Evolutionary conservation across 768 basidiomycete species (phyloP).

Genomic region (Lactifluus hygrophoroides): DNA sequence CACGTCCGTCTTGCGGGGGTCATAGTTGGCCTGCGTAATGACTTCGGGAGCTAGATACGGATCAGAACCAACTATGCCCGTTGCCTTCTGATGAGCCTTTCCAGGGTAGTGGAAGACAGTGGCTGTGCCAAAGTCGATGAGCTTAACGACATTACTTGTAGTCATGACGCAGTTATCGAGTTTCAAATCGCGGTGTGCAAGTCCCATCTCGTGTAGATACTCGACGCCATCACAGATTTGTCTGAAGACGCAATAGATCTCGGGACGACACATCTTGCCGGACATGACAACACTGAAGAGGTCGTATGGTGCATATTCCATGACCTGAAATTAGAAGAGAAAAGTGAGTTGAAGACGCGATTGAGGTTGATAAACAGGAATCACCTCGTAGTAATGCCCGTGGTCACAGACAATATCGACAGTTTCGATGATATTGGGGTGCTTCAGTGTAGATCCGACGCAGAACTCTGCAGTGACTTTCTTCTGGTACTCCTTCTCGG

Average conservation of each 20-base stretch:
- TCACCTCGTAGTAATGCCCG: constrained; percentile 96
- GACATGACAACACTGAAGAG: constrained; percentile 99
- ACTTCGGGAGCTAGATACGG: constrained; percentile 99
- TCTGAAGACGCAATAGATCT: constrained; percentile 98
- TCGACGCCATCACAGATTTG: constrained; percentile 98
- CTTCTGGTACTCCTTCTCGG: constrained; percentile 97
- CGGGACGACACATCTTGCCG: constrained; percentile 94
- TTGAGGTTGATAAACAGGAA: constrained; percentile 21
- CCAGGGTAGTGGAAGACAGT: constrained; percentile 99
- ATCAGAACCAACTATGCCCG: constrained; percentile 93
- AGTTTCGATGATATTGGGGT: constrained; percentile 94
- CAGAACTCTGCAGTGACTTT: constrained; percentile 99
- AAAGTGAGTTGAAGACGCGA: constrained; percentile 6
- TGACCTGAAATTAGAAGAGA: constrained; percentile 53
- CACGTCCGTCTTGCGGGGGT: constrained; percentile 96
- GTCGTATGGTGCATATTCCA: constrained; percentile 99
- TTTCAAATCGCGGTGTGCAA: constrained; percentile 97
- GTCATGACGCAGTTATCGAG: constrained; percentile 99
- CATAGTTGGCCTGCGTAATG: constrained; percentile 68
- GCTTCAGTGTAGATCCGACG: constrained; percentile 89
- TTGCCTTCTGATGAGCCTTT: constrained; percentile 66
- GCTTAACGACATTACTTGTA: constrained; percentile 86
- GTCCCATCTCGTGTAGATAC: constrained; percentile 94
- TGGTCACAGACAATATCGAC: constrained; percentile 97
- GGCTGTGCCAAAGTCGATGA: constrained; percentile 99